These are phyloP conservation scores for Fagopyrum homotropicum DNA, from an alignment of 148 eudicot species.

Conservation along the genomic window DNA sequence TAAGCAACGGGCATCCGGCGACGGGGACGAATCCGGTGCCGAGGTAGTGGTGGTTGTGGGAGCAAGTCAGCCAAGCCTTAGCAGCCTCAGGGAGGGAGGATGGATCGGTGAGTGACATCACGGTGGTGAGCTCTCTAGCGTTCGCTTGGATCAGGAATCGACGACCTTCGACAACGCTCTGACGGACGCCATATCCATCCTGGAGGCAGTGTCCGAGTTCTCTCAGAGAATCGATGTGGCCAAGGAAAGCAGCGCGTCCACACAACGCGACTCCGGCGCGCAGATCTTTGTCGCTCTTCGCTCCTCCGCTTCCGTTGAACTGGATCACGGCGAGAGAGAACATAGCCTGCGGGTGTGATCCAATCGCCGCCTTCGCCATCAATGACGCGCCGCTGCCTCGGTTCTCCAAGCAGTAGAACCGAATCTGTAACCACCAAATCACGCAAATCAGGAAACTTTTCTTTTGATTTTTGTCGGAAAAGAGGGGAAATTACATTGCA, in stretches of 20 bases:
- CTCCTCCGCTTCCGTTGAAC: conserved; percentile 83
- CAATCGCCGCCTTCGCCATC: conserved; percentile 77
- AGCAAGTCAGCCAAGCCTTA: conserved; percentile 28
- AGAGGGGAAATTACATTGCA: not conserved
- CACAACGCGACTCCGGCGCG: conserved; percentile 90
- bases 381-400: conserved; percentile 60
- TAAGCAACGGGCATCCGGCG: conserved; percentile 53
- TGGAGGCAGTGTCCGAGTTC: conserved; percentile 96
- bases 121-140: conserved; percentile 80
- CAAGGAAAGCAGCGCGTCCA: conserved; percentile 83
- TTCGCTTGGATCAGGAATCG: conserved; percentile 85
- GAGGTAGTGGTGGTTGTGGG: conserved; percentile 18
- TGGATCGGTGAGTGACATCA: conserved; percentile 23
- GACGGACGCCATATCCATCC: conserved; percentile 95
- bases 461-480: not conserved
- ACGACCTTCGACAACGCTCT: conserved; percentile 71
- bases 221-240: conserved; percentile 84
- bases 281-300: conserved; percentile 62
- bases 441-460: not conserved
- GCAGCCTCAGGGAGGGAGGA: conserved; percentile 2
- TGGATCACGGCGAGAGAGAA: conserved; percentile 76
- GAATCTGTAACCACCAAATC: conserved; percentile 40
- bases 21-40: not conserved
- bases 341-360: conserved; percentile 57
- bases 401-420: conserved; percentile 64